Evolutionary conservation across 129 eudicot genomes (phyloP).

Genomic region (Sambucus nigra): DNA sequence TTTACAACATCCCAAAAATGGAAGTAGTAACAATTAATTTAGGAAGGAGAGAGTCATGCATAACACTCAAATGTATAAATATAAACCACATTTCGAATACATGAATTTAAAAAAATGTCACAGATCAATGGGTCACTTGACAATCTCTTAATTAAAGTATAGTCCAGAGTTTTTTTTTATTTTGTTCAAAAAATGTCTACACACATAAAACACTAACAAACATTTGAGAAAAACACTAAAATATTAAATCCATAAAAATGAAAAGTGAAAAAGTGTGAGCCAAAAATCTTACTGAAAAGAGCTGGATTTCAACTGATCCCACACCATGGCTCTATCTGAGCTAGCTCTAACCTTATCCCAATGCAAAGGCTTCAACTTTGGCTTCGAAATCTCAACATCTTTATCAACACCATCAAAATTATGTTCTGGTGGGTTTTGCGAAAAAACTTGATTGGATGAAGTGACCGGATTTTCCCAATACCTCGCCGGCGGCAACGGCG

Average conservation of each 20-base stretch:
- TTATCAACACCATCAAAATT: slow-evolving; percentile 7
- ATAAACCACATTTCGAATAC: too few species aligned
- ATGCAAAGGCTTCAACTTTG: slow-evolving; percentile 51
- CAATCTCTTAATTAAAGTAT: too few species aligned
- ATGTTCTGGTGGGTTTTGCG: not conserved
- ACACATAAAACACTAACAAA: too few species aligned
- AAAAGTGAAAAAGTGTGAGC: too few species aligned
- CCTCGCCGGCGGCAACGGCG: slow-evolving; percentile 34
- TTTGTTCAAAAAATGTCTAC: too few species aligned
- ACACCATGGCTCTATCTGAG: slow-evolving; percentile 51
- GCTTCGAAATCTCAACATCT: slow-evolving; percentile 31
- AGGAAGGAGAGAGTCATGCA: too few species aligned
- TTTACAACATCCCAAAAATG: too few species aligned
- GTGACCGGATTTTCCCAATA: slow-evolving; percentile 12
- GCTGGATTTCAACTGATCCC: slow-evolving; percentile 55
- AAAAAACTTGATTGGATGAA: slow-evolving; percentile 12
- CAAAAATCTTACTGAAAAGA: slow-evolving; percentile 54
- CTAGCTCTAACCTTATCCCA: slow-evolving; percentile 62
- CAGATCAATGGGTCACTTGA: too few species aligned
- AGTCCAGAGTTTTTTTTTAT: too few species aligned
- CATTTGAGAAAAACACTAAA: not conserved
- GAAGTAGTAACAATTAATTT: too few species aligned
- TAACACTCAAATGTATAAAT: too few species aligned
- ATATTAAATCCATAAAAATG: not conserved
- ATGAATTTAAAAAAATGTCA: too few species aligned